Percentiles rank a stretch among this genome's conserved stretches.
phyloP scores from a whole-genome alignment of 2,329 filamentous ascomycete genomes.

The Ciborinia camelliae region DNA sequence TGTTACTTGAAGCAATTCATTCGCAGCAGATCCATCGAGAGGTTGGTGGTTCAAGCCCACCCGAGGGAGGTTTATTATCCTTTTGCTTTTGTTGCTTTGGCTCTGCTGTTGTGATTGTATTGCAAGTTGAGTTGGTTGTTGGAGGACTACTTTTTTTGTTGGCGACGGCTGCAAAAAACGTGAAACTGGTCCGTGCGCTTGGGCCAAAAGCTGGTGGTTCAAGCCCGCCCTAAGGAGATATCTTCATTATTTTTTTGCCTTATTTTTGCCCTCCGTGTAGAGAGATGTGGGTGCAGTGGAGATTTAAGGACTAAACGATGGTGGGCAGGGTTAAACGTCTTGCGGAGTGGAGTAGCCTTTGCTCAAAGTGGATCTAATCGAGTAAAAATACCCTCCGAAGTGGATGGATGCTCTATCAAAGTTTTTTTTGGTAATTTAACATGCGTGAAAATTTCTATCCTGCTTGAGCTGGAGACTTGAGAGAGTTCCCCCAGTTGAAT shows the following conservation, averaged over 20 bases:
- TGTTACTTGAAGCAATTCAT: conserved; percentile 6
- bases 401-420: not conserved
- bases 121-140: not conserved
- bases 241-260: not conserved
- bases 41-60: conserved; percentile 15
- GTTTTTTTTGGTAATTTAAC: not conserved
- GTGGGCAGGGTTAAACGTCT: not conserved
- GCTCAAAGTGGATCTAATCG: not conserved
- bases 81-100: not conserved
- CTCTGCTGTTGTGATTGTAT: not conserved
- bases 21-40: conserved; percentile 4
- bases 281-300: conserved; percentile 4
- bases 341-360: not conserved
- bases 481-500: not conserved
- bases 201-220: not conserved
- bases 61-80: conserved; percentile 1
- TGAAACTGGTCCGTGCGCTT: not conserved
- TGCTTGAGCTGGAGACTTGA: not conserved
- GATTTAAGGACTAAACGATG: not conserved
- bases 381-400: not conserved
- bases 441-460: not conserved
- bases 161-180: not conserved
- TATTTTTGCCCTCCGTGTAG: not conserved
- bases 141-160: not conserved
- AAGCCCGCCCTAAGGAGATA: not conserved